These are phyloP conservation scores for Ambrosia trifida DNA, from an alignment of 129 eudicot species.

Conservation along the genomic window DNA sequence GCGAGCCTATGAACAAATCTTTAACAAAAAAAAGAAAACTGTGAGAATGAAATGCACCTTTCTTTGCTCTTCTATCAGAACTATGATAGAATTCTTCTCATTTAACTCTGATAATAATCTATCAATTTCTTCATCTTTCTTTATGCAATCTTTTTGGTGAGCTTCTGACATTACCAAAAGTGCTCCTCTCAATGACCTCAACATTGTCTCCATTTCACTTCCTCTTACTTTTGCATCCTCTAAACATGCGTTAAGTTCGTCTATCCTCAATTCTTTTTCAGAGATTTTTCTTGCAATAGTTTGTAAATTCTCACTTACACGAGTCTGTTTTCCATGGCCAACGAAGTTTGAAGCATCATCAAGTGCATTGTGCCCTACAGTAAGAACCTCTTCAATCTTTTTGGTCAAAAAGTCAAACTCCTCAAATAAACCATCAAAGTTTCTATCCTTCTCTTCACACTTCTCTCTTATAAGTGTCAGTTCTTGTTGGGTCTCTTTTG, in stretches of 20 bases:
- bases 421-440: conserved; percentile 16
- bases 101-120: conserved; percentile 42
- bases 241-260: conserved; percentile 57
- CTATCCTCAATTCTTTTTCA: conserved; percentile 66
- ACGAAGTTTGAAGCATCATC: conserved; percentile 51
- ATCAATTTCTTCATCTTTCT: conserved; percentile 60
- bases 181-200: conserved; percentile 87
- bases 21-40: neutral
- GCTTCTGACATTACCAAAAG: conserved; percentile 77
- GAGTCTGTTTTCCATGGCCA: conserved; percentile 40
- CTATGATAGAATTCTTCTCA: conserved; percentile 30
- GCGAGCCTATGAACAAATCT: neutral
- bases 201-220: conserved; percentile 70
- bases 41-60: conserved; percentile 46
- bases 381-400: conserved; percentile 68
- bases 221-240: conserved; percentile 60
- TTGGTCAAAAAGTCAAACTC: conserved; percentile 48
- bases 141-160: conserved; percentile 60
- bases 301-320: conserved; percentile 54
- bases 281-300: conserved; percentile 50
- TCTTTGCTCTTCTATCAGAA: conserved; percentile 50
- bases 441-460: conserved; percentile 49
- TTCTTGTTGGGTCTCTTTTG: conserved; percentile 45
- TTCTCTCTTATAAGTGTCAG: conserved; percentile 38
- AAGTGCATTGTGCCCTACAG: conserved; percentile 65